Base-by-base conservation (phyloP, 2,329 filamentous ascomycete species). In the Pyrenophora seminiperda region DNA sequence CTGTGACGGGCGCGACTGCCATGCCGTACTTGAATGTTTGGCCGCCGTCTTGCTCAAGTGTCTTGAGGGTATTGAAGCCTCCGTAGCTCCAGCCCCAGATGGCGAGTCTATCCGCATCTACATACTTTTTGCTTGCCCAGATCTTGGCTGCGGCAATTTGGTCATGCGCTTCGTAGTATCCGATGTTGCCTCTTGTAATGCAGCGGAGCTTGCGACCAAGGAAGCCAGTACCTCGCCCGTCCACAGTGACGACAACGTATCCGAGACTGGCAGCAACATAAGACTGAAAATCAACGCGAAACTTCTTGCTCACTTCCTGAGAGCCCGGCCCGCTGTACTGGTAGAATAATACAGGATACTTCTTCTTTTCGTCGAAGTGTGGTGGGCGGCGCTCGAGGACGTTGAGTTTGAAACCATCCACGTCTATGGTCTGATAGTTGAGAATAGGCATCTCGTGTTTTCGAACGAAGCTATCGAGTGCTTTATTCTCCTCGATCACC, bases 1-100 rank as follows among this genome's bases (percentile, higher is more conserved):
- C 92, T 0, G 93, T 97, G n/a, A 99, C 94, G 14, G 94, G 94
- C 1, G 94, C 94, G 42, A 99, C 95, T 5, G 95, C 91, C 89
- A 99, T 96, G 62, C 94, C 95, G 72, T 99, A 99, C 58, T 87
- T 87, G 77, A 97, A 99, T 0, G 92, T 97, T 67, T 84, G 73
- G 4, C 95, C 94, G 7, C 85, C 93, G 70, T 99, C 94, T 54
- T 85, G 83, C 78, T 99, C 94, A 10, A 99, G 85, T 1, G 91
- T 94, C 78, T 99, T 99, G 65, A 99, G 82, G 5, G 94, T 90
- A 79, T 90, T 89, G 79, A 96, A 99, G 9, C 94, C 94, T 50
- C 94, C 94, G 68, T 94, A 99, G 56, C 90, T 96, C 94, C 94
- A 99, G 39, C 94, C 94, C 94, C 94, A 99, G 68, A 99, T 96